Conservation (phyloP, 164 flowering plant genomes). For the Stephania japonica region DNA sequence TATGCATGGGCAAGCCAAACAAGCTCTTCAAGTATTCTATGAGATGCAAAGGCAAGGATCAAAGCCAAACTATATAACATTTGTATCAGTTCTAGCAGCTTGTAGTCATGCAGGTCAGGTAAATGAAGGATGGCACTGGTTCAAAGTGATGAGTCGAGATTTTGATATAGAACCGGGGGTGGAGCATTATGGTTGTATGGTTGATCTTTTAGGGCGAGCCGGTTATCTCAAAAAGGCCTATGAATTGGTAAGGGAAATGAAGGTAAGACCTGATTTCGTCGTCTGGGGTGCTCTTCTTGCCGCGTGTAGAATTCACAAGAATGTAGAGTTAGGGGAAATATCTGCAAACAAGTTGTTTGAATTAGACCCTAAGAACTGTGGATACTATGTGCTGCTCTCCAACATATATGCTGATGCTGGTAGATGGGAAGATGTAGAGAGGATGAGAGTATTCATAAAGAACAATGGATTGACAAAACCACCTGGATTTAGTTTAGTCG, state of each 20-base stretch:
- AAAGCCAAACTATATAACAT: constrained; percentile 69
- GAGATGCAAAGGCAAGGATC: constrained; percentile 48
- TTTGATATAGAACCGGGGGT: constrained; percentile 60
- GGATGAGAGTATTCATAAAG: constrained; percentile 52
- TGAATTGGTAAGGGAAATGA: constrained; percentile 57
- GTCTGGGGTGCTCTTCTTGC: constrained; percentile 88
- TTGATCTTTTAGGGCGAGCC: constrained; percentile 82
- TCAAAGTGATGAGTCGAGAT: constrained; percentile 46
- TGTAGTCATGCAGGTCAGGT: constrained; percentile 81
- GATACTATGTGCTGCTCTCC: constrained; percentile 73
- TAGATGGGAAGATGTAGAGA: constrained; percentile 73
- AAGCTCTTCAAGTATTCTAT: constrained; percentile 58
- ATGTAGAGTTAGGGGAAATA: constrained; percentile 75
- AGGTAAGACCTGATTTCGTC: constrained; percentile 60
- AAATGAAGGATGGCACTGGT: constrained; percentile 77
- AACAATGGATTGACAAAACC: constrained; percentile 51
- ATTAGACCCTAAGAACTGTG: constrained; percentile 68
- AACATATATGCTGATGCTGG: constrained; percentile 87
- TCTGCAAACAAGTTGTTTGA: constrained; percentile 64
- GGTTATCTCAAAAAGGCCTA: constrained; percentile 61
- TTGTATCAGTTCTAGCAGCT: constrained; percentile 74
- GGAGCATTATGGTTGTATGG: constrained; percentile 85
- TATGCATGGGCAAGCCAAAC: constrained; percentile 65
- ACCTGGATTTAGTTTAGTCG: constrained; percentile 80
- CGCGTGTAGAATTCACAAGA: constrained; percentile 72